Percentiles rank a stretch among this genome's conserved stretches.
These are phyloP conservation scores for Hypoxylon fuscum DNA, from an alignment of 495 filamentous ascomycete genomes.

Conservation along the genomic window DNA sequence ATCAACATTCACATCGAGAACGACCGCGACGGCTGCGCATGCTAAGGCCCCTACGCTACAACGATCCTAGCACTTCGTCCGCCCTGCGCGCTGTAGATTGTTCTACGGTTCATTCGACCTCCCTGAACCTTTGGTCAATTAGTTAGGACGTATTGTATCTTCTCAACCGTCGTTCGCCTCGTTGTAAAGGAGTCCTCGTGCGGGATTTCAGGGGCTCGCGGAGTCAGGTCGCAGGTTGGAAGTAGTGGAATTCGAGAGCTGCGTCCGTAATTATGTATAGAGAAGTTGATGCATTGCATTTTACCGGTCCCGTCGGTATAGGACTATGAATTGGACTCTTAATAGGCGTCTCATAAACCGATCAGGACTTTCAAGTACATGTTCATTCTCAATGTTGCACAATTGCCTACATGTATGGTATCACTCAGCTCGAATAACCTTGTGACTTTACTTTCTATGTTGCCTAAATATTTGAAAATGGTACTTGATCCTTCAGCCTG, in stretches of 20 bases:
- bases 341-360: conserved; percentile 21
- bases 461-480: neutral
- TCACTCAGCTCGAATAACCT: neutral
- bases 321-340: conserved; percentile 20
- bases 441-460: neutral
- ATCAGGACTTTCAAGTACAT: conserved; percentile 19
- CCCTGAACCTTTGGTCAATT: neutral
- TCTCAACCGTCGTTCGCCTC: conserved; percentile 34
- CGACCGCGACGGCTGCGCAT: conserved; percentile 90
- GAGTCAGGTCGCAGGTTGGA: conserved; percentile 13
- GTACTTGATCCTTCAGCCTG: neutral
- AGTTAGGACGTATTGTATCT: conserved; percentile 17
- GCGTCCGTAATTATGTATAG: conserved; percentile 29
- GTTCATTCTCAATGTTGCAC: neutral
- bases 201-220: conserved; percentile 16
- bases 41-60: conserved; percentile 58
- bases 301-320: conserved; percentile 10
- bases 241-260: conserved; percentile 5
- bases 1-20: conserved; percentile 97
- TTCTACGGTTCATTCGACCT: neutral
- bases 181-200: conserved; percentile 20
- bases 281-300: conserved; percentile 31
- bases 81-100: neutral
- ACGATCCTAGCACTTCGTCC: conserved; percentile 5
- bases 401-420: neutral